A percentile compares a stretch with the other conserved stretches of the same genome.
phyloP scores from a whole-genome alignment of 495 filamentous ascomycete species.

The Xanthoparmelia taractica region DNA sequence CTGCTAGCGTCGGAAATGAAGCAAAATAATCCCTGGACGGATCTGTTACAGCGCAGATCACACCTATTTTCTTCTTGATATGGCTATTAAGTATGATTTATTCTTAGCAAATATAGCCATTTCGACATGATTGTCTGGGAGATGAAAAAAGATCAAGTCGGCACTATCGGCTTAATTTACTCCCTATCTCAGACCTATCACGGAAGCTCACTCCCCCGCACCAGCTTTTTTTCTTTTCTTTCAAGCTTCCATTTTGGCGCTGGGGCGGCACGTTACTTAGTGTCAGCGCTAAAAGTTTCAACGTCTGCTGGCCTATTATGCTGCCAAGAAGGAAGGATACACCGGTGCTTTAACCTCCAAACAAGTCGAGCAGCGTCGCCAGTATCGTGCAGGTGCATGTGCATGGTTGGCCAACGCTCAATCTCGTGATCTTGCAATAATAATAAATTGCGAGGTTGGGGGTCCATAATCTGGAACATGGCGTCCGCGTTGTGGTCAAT shows the following conservation, averaged over 20 bases:
- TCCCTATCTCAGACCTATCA: slow-evolving; percentile 5
- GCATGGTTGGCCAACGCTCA: not conserved
- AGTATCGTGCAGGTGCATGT: not conserved
- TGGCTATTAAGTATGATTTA: slow-evolving; percentile 3
- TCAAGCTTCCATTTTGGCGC: slow-evolving; percentile 7
- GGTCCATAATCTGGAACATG: not conserved
- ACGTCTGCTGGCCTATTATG: slow-evolving; percentile 5
- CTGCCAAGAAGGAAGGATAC: not conserved
- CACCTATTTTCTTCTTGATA: too few relatives aligned
- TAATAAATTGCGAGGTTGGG: not conserved
- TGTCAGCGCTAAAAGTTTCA: not conserved
- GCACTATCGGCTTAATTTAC: slow-evolving; percentile 11
- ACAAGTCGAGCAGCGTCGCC: slow-evolving; percentile 1
- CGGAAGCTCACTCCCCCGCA: not conserved
- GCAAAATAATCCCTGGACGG: not conserved
- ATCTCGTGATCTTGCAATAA: slow-evolving; percentile 9
- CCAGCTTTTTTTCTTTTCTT: too few relatives aligned
- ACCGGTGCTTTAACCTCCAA: not conserved
- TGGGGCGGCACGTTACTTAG: slow-evolving; percentile 5
- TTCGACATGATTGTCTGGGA: not conserved
- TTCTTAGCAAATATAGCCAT: slow-evolving; percentile 6
- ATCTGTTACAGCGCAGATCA: not conserved
- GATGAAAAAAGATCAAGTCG: not conserved
- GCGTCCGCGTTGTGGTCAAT: not conserved
- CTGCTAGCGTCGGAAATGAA: not conserved